These are phyloP conservation scores for Alternaria brassicae DNA, from an alignment of 2,329 filamentous ascomycete genomes.

Conservation along the genomic window DNA sequence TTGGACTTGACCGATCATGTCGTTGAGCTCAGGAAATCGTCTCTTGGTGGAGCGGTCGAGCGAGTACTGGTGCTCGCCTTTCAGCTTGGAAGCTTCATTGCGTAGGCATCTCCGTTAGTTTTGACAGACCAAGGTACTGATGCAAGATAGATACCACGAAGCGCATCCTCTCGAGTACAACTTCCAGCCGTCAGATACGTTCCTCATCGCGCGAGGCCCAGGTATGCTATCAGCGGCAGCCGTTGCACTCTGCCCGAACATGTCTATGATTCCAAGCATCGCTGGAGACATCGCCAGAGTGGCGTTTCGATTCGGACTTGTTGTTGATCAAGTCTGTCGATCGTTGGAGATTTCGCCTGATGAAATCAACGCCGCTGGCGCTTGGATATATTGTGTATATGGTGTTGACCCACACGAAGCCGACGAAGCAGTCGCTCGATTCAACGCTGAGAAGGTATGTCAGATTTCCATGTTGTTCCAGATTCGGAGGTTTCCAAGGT, in stretches of 20 bases:
- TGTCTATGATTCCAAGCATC: background rate
- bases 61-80: background rate
- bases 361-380: background rate
- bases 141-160: background rate
- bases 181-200: background rate
- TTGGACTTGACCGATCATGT: background rate
- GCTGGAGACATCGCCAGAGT: background rate
- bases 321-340: background rate
- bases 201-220: background rate
- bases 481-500: background rate
- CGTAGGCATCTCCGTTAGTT: background rate
- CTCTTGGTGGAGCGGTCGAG: background rate
- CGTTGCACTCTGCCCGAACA: background rate
- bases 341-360: background rate
- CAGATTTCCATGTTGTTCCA: background rate
- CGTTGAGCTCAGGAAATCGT: background rate
- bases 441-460: background rate
- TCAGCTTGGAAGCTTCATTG: background rate
- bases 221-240: background rate
- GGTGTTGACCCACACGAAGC: background rate
- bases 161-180: background rate
- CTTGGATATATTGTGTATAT: background rate
- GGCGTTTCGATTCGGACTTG: background rate
- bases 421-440: background rate
- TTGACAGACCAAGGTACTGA: background rate